phyloP scores from a whole-genome alignment of 768 basidiomycete species.

The Termitomyces sp. region DNA sequence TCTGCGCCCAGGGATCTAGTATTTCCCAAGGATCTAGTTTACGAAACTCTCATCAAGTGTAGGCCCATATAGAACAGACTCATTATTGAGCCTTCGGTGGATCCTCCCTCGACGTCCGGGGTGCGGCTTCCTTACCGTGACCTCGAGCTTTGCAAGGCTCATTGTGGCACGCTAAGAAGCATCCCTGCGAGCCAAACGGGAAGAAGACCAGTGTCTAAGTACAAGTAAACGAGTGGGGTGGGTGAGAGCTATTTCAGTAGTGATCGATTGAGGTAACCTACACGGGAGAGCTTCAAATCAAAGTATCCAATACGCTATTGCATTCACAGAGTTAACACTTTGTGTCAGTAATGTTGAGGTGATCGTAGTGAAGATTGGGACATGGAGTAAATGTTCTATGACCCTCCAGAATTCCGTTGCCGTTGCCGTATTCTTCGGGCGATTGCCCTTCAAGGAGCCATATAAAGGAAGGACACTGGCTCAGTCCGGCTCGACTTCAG shows the following conservation, averaged over 20 bases:
- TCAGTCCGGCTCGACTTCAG: background rate
- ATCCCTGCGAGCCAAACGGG: constrained; percentile 2
- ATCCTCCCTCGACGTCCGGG: constrained; percentile 10
- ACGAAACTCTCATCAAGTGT: constrained; percentile 3
- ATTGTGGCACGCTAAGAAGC: constrained; percentile 3
- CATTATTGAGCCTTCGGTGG: constrained; percentile 9
- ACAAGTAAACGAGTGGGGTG: background rate
- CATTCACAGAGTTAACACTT: too few species aligned
- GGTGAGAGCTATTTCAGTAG: background rate
- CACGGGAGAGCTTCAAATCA: background rate
- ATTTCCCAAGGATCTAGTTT: constrained; percentile 8
- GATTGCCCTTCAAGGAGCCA: background rate
- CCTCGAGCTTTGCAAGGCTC: constrained; percentile 1
- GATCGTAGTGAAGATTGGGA: background rate
- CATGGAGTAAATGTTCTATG: background rate
- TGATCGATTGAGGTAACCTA: background rate
- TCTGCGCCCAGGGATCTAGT: constrained; percentile 7
- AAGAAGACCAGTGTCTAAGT: background rate
- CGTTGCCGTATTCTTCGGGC: background rate
- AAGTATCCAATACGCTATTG: background rate
- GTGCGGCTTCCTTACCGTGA: constrained; percentile 4
- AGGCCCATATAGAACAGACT: constrained; percentile 8
- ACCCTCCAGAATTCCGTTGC: background rate
- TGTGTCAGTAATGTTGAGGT: background rate
- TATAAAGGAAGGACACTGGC: background rate